phyloP scores from a whole-genome alignment of 2,329 filamentous ascomycete species.

The Didymella pinodella region DNA sequence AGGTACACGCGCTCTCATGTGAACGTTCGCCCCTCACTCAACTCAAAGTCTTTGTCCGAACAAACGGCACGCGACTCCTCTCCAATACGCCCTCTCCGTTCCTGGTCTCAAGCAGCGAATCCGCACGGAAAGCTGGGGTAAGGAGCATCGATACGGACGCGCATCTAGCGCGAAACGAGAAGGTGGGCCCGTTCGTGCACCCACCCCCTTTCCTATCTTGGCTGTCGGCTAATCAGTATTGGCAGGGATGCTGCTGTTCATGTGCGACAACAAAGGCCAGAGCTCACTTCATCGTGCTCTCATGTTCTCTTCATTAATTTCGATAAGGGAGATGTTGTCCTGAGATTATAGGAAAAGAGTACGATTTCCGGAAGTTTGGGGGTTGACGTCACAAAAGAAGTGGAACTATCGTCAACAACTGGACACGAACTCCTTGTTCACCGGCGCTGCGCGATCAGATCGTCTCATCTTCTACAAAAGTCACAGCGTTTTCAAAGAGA shows the following conservation, averaged over 20 bases:
- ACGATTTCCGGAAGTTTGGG: background rate
- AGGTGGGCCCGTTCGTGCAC: slow-evolving; percentile 19
- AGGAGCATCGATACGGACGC: slow-evolving; percentile 7
- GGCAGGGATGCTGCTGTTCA: background rate
- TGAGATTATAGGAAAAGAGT: background rate
- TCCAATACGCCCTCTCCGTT: background rate
- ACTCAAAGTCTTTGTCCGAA: background rate
- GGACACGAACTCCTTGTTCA: background rate
- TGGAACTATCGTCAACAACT: background rate
- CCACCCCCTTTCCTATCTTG: slow-evolving; percentile 16
- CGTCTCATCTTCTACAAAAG: background rate
- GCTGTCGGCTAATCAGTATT: slow-evolving; percentile 13
- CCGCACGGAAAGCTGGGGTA: slow-evolving; percentile 11
- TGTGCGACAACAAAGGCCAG: slow-evolving; percentile 10
- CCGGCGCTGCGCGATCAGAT: background rate
- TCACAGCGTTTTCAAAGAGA: too few relatives aligned
- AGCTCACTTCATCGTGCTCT: background rate
- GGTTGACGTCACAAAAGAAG: slow-evolving; percentile 6
- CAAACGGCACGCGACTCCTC: slow-evolving; percentile 6
- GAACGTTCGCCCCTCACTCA: background rate
- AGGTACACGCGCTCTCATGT: background rate
- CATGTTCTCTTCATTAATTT: background rate
- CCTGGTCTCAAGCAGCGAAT: slow-evolving; percentile 15
- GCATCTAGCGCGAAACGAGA: slow-evolving; percentile 17
- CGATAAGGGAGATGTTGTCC: background rate